Conservation (phyloP, 1,284 basidiomycete genomes). For the Stereum hirsutum region DNA sequence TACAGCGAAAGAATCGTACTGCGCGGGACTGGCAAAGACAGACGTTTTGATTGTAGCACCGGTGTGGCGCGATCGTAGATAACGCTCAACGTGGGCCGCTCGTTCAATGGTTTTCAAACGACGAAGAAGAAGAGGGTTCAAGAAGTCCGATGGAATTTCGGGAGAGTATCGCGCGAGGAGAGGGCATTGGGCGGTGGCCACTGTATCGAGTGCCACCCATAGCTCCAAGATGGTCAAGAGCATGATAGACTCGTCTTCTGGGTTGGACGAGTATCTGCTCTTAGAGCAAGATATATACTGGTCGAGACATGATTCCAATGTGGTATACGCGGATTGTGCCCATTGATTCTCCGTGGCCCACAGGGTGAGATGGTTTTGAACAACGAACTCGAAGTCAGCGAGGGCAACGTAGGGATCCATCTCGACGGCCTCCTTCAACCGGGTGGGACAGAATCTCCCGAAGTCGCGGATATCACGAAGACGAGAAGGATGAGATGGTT, state of each 20-base stretch:
- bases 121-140: conserved; percentile 30
- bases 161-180: conserved; percentile 34
- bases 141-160: conserved; percentile 26
- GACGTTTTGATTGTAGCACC: conserved; percentile 9
- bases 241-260: conserved; percentile 33
- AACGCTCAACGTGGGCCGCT: conserved; percentile 16
- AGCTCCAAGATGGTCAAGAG: conserved; percentile 31
- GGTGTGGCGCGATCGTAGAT: conserved; percentile 21
- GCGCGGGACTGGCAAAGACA: conserved; percentile 14
- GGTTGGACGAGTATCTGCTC: conserved; percentile 21
- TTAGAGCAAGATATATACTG: conserved; percentile 20
- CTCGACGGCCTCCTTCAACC: background rate
- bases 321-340: background rate
- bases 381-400: conserved; percentile 4
- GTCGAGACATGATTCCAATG: conserved; percentile 17
- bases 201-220: conserved; percentile 35
- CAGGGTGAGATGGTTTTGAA: conserved; percentile 8
- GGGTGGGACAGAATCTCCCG: background rate
- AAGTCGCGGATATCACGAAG: background rate
- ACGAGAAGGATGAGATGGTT: background rate
- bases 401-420: background rate
- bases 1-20: conserved; percentile 4
- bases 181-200: conserved; percentile 21
- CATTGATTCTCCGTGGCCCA: background rate
- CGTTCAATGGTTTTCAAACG: conserved; percentile 18